Conservation (phyloP, 2,329 filamentous ascomycete genomes). For the Teratosphaeria epicoccoides region DNA sequence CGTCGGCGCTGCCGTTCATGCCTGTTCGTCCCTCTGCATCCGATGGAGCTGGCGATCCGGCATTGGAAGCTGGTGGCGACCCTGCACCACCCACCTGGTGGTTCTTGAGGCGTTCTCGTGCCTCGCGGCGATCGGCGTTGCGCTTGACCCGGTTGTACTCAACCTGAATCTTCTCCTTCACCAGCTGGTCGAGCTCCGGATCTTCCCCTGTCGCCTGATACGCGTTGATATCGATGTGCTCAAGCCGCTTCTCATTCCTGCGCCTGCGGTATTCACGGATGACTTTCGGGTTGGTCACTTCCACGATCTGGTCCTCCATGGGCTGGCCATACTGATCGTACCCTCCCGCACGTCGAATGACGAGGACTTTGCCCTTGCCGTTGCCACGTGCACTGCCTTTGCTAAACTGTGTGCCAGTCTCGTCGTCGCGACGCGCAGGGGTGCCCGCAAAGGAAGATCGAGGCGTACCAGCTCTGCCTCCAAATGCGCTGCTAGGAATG, state of each 20-base stretch:
- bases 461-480: slow-evolving; percentile 45
- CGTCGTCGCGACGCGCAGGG: slow-evolving; percentile 61
- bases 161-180: slow-evolving; percentile 49
- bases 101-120: slow-evolving; percentile 75
- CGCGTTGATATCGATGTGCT: slow-evolving; percentile 53
- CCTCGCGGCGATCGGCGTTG: slow-evolving; percentile 82
- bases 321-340: slow-evolving; percentile 52
- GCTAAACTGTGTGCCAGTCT: slow-evolving; percentile 50
- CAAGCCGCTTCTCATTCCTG: slow-evolving; percentile 54
- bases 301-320: slow-evolving; percentile 11
- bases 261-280: slow-evolving; percentile 74
- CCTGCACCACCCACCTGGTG: slow-evolving; percentile 36
- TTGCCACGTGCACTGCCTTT: slow-evolving; percentile 33
- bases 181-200: slow-evolving; percentile 51
- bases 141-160: slow-evolving; percentile 78
- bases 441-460: slow-evolving; percentile 54
- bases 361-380: slow-evolving; percentile 49
- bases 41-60: slow-evolving; percentile 34
- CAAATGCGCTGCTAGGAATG: slow-evolving; percentile 37
- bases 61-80: slow-evolving; percentile 33
- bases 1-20: slow-evolving; percentile 10
- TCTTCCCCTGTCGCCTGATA: slow-evolving; percentile 53
- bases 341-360: slow-evolving; percentile 58
- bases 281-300: slow-evolving; percentile 58
- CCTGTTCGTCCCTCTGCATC: slow-evolving; percentile 33